Evolutionary conservation across 83 land plant genomes (phyloP), one percentile per base, ranked within the genome.

Genomic region (Picea abies): DNA sequence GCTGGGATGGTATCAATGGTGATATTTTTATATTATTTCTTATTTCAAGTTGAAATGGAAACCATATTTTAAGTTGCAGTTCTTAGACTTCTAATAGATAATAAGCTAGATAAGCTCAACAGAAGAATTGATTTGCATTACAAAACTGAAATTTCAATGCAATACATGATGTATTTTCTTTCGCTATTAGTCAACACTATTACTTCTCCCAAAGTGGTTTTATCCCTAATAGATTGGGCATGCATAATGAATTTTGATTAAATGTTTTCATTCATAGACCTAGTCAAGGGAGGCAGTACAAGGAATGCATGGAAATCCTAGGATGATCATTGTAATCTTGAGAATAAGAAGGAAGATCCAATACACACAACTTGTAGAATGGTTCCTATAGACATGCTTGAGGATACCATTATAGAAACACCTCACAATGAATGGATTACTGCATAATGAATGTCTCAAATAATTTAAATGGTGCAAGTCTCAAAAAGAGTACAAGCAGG

Each of bases 111-210:
- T 12, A 85, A 66, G n/a, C 22, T 84, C 9, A 60, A 60, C 4
- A 76, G 70, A n/a, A 52, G 37, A 19, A 7, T 81, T 7, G 35
- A 79, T 61, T 52, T 78, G 47, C 2, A 63, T 75, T 17, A 66
- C n/a, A 65, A 37, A 12, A 61, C 61, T n/a, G 44, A 78, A 65
- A 56, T 11, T 76, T 10, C 20, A 17, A 37, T 29, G 29, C 26
- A 19, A 82, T 29, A n/a, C 52, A 78, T 70, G 85, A 84, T 78
- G 75, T 89, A 89, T 84, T 82, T 86, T 44, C 63, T 89, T 56
- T 87, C 86, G 15, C 91, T 88, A 39, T 60, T 70, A 7, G 47
- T 66, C 60, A 25, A 69, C 6, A 39, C 8, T 61, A 37, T 37
- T 37, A 37, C 47, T 37, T 35, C 12, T 19, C 10, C 19, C 44